Evolutionary conservation across 441 rosid species (phyloP).

Genomic region (Gossypium schwendimanii): DNA sequence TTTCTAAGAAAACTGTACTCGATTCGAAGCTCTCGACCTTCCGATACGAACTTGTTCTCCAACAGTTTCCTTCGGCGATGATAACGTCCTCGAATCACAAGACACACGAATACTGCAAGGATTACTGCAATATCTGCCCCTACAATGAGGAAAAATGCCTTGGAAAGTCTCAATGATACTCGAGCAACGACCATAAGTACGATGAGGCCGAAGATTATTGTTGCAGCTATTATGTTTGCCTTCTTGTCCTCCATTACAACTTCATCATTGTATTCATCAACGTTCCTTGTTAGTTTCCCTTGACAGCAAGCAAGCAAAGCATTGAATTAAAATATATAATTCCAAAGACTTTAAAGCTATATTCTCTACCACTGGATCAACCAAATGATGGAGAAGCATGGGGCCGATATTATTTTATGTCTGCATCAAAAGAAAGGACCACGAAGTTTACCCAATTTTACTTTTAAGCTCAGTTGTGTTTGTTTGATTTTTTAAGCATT

Average conservation of each 20-base stretch:
- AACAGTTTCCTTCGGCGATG: conserved; percentile 35
- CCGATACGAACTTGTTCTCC: conserved; percentile 35
- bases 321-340: not conserved
- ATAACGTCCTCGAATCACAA: conserved; percentile 39
- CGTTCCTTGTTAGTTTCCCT: too few species aligned
- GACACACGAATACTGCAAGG: conserved; percentile 43
- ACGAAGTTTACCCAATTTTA: not conserved
- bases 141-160: conserved; percentile 49
- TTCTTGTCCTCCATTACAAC: conserved; percentile 68
- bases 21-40: conserved; percentile 61
- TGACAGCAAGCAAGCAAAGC: not conserved
- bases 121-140: conserved; percentile 56
- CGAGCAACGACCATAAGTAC: conserved; percentile 34
- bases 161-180: conserved; percentile 45
- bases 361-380: not conserved
- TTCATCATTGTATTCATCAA: not conserved
- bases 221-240: conserved; percentile 35
- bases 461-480: not conserved
- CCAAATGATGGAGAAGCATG: not conserved
- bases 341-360: not conserved
- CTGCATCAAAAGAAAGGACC: not conserved
- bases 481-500: not conserved
- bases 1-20: conserved; percentile 74
- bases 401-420: not conserved
- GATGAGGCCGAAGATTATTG: conserved; percentile 28